Evolutionary conservation across 768 basidiomycete species (phyloP), one percentile per base, ranked within the genome.

Genomic region (Leucocoprinus leucothites): DNA sequence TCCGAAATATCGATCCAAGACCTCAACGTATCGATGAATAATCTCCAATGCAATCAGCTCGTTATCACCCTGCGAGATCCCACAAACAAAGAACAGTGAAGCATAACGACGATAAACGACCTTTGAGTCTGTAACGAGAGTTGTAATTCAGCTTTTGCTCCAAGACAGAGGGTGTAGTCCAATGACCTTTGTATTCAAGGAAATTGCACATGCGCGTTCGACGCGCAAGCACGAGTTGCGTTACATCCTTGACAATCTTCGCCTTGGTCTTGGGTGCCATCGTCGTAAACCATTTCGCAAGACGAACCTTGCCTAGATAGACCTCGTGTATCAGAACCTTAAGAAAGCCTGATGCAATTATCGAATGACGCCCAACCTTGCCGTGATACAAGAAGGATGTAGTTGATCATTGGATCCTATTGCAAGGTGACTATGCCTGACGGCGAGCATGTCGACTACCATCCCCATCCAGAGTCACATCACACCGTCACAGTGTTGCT

Each of bases 221-320:
- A 45, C 97, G 82, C 44, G 94, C 95, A 44, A 98, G 81, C 38
- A 99, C 97, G 49, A 98, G 82, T 72, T 98, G 96, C 0, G 97
- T 99, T 18, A 98, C 95, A 71, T 99, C 97, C 77, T 98, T 98
- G 63, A 98, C 91, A 66, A 98, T 98, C 84, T 98, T 98, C 51
- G 84, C 85, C 75, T 96, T 97, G 48, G 78, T 77, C 70, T 97
- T 96, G 18, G 91, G 85, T 24, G 91, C 79, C 78, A 97, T 86
- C 3, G 97, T 98, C 22, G 87, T 86, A 70, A 96, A 99, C 97
- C 97, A 99, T 82, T 99, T 99, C 26, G 95, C 89, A 48, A 98
- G 83, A 58, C 97, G 87, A 55, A 99, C 91, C 80, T 98, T 98
- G 58, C 96, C 94, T 96, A 57, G 21, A 50, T 26, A 43, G 46